These are phyloP conservation scores for Syzygium malaccense DNA, from an alignment of 441 rosid species.

Conservation along the genomic window DNA sequence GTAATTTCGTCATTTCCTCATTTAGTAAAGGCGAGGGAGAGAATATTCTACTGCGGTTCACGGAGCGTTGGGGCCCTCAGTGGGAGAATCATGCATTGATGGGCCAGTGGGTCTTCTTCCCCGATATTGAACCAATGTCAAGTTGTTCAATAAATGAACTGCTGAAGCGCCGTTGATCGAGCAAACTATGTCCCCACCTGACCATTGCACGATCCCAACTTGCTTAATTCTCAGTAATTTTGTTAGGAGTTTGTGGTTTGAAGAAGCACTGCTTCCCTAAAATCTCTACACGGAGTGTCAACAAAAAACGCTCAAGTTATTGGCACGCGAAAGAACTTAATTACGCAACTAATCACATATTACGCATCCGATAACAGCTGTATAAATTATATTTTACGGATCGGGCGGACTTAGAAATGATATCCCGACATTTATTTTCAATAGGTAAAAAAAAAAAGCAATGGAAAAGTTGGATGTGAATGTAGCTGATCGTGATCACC, in stretches of 20 bases:
- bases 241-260: background rate
- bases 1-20: background rate
- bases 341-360: background rate
- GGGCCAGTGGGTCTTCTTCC: background rate
- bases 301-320: background rate
- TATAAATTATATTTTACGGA: background rate
- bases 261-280: no score
- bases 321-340: background rate
- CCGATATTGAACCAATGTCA: background rate
- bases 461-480: background rate
- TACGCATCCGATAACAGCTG: fast-evolving
- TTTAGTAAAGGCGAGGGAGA: background rate
- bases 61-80: background rate
- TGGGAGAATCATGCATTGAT: background rate
- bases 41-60: background rate
- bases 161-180: background rate
- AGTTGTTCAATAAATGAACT: background rate
- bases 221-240: background rate
- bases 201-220: background rate
- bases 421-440: background rate
- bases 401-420: background rate
- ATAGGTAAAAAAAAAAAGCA: background rate
- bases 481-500: background rate
- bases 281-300: background rate
- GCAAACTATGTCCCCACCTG: background rate